Evolutionary conservation across 2,329 filamentous ascomycete species (phyloP).

Genomic region (Chrysoporthe puriensis): DNA sequence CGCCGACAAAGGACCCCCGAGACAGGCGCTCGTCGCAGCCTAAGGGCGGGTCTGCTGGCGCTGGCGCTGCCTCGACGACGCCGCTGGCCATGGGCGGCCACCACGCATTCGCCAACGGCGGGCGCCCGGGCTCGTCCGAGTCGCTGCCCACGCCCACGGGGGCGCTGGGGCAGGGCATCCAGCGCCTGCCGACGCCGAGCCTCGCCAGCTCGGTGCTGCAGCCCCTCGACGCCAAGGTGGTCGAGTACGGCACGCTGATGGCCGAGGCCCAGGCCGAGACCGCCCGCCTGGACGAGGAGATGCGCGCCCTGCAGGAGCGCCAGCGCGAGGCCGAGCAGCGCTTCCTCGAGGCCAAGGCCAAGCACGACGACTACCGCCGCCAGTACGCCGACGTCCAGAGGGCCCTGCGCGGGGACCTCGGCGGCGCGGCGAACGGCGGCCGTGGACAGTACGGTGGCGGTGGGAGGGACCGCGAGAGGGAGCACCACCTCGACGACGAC

Average conservation of each 20-base stretch:
- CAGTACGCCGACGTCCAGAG: slow-evolving; percentile 47
- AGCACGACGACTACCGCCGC: slow-evolving; percentile 49
- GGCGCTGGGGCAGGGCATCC: slow-evolving; percentile 36
- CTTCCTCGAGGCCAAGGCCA: slow-evolving; percentile 47
- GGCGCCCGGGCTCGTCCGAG: slow-evolving; percentile 7
- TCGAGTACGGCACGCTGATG: slow-evolving; percentile 49
- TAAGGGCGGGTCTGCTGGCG: neutral
- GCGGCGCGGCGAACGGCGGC: neutral
- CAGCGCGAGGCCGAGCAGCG: slow-evolving; percentile 46
- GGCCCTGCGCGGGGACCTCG: slow-evolving; percentile 46
- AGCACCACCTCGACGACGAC: neutral
- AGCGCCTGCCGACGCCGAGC: slow-evolving; percentile 49
- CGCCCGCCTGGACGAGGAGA: slow-evolving; percentile 47
- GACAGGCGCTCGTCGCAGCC: neutral
- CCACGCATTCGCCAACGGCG: slow-evolving; percentile 9
- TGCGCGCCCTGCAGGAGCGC: slow-evolving; percentile 45
- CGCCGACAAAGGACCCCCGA: slow-evolving; percentile 15
- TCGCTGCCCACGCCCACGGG: neutral
- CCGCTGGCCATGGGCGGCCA: neutral
- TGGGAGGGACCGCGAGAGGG: neutral
- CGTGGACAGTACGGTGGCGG: neutral
- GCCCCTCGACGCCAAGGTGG: slow-evolving; percentile 49
- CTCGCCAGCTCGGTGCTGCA: slow-evolving; percentile 48
- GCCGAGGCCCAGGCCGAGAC: slow-evolving; percentile 46
- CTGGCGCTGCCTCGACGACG: too few species aligned